Evolutionary conservation across 2,329 filamentous ascomycete genomes (phyloP), one percentile per base, ranked within the genome.

Genomic region (Fusarium nygamai): DNA sequence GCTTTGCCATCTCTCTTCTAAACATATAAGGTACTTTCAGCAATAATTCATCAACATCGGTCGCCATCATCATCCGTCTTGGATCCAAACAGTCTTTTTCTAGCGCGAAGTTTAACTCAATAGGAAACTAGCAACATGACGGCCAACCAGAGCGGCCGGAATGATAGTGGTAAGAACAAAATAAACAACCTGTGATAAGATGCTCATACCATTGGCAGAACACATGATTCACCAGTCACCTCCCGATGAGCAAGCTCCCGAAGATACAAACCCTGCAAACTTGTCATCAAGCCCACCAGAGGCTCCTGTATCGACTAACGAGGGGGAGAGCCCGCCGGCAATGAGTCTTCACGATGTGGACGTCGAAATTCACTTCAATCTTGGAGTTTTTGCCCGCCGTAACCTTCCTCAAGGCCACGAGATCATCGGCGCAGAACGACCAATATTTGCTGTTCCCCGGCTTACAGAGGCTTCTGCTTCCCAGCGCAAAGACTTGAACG

Each of bases 361-460:
- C 34, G 34, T 77, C 24, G 13, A 14, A 4, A 63, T 79, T 36
- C 36, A 10, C 19, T 38, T 10, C 3, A 61, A 67, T 7, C 36
- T 20, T 11, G 80, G 81, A 16, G 47, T 81, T 12, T 78, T 76
- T 59, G 73, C 76, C 9, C 43, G 2, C 1, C 54, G 10, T 2
- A n/a, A 74, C 10, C 46, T 80, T 16, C 31, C 31, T 8, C n/a
- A 16, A 9, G 27, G 54, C 27, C 33, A 62, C 22, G 58, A 3
- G 4, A 74, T 81, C 34, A 74, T 80, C 17, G 1, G 27, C 19
- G 72, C 78, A 33, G 39, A 81, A 44, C 22, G 7, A 8, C 76
- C 77, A 22, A 29, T 59, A 13, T 34, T 81, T 20, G 63, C 51
- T 12, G 78, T 60, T 4, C 46, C 38, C 36, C 17, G 5, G 19